A percentile compares a stretch with the other conserved stretches of the same genome.
Conservation (phyloP, 164 flowering plant species). For the Vitis riparia region DNA sequence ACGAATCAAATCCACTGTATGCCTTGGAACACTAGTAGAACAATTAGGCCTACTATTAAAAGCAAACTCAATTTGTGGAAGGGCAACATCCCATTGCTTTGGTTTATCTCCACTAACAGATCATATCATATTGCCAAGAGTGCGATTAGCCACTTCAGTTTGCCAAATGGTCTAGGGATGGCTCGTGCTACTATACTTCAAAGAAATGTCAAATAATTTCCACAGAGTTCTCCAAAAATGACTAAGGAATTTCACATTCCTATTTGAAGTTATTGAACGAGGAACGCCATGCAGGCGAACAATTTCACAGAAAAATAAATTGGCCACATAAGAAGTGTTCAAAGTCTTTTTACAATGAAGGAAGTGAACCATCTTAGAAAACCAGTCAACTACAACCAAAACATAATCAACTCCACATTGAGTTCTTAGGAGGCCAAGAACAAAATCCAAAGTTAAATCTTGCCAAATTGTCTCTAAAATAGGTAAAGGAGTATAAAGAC, state of each 20-base stretch:
- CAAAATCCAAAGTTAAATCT: slow-evolving; percentile 2
- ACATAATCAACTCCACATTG: background rate
- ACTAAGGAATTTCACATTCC: no score
- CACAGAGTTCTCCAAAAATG: background rate
- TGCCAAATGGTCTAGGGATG: background rate
- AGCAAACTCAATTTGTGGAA: background rate
- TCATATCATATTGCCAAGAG: background rate
- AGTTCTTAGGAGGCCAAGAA: background rate
- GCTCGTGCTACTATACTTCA: background rate
- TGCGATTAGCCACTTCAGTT: background rate
- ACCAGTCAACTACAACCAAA: slow-evolving; percentile 6
- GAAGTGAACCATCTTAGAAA: slow-evolving; percentile 2
- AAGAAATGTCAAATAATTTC: background rate
- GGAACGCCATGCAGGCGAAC: no score
- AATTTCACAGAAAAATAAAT: no score
- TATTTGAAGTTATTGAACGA: no score
- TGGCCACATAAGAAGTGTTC: background rate
- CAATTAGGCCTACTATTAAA: background rate
- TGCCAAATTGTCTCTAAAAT: background rate
- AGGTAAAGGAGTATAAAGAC: background rate
- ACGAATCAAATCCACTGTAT: background rate
- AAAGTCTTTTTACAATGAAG: background rate
- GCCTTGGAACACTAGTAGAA: background rate
- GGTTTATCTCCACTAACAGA: slow-evolving; percentile 8
- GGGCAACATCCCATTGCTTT: background rate